Evolutionary conservation across 345 rosid genomes (phyloP).

Genomic region (Gossypium herbaceum): DNA sequence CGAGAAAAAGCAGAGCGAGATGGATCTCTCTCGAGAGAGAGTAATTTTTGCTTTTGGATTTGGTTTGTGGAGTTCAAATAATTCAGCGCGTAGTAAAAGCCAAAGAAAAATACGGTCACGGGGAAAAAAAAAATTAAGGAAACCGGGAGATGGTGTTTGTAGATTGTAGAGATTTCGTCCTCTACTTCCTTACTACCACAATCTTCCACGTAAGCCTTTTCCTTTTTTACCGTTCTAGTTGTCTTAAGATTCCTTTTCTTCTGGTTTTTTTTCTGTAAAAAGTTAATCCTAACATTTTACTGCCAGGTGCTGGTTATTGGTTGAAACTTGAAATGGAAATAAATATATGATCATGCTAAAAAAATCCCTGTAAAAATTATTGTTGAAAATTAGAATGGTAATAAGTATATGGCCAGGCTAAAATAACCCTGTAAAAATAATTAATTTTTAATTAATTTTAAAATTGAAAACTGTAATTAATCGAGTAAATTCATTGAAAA

Average conservation of each 20-base stretch:
- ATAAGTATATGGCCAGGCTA: too few relatives aligned
- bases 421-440: too few relatives aligned
- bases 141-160: background rate
- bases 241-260: background rate
- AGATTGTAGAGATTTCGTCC: slow-evolving; percentile 10
- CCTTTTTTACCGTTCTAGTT: background rate
- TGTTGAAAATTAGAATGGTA: too few relatives aligned
- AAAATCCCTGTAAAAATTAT: too few relatives aligned
- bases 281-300: background rate
- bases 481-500: too few relatives aligned
- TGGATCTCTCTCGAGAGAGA: background rate
- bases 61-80: background rate
- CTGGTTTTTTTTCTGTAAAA: background rate
- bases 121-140: background rate
- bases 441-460: too few relatives aligned
- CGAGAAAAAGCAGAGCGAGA: background rate
- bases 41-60: background rate
- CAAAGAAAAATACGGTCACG: slow-evolving; percentile 1
- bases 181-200: slow-evolving; percentile 8
- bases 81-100: background rate
- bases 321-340: too few relatives aligned
- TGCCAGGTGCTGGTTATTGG: too few relatives aligned
- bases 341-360: too few relatives aligned
- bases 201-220: slow-evolving; percentile 13
- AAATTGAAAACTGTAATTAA: too few relatives aligned